Evolutionary conservation across 2,329 filamentous ascomycete species (phyloP), one percentile per base, ranked within the genome.

Genomic region (Cladosporium sp.): DNA sequence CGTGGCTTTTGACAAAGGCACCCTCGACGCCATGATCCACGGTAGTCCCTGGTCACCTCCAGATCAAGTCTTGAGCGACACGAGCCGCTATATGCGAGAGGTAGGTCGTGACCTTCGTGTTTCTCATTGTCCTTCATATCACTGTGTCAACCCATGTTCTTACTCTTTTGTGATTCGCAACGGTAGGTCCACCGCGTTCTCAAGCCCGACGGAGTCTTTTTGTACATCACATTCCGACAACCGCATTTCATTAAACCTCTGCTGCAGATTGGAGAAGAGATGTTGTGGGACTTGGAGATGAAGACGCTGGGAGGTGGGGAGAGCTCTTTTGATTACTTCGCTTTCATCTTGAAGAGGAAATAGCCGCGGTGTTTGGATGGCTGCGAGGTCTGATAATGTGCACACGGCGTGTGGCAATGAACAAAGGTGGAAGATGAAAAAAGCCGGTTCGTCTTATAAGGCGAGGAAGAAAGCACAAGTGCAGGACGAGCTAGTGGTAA

Each of bases 161-260:
- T 36, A 48, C 39, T 47, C 24, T 48, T 39, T n/a, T 35, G 28
- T 47, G 39, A 12, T 24, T 37, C n/a, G 39, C 19, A 7, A 35
- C 10, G 53, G n/a, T 53, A 66, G 58, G 64, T 68, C n/a, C 54
- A 60, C 40, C 62, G 70, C 10, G 60, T 68, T n/a, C 60, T 72
- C 47, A 68, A 67, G 53, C 57, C 63, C 17, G 63, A 61, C 15
- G 69, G 69, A 15, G 58, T 66, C 12, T 71, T 66, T 17, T 49
- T 73, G 6, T 71, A 70, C 34, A 61, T 72, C 37, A 82, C 81
- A 0, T 84, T 77, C 63, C 70, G 80, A 36, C 81, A 83, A 58
- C 78, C 78, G 12, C 80, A 82, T 65, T 83, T 83, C 60, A 76
- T 83, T 45, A 74, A 69, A 63, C 77, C 77, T 12, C 66, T 82